Evolutionary conservation across 345 rosid species (phyloP).

Genomic region (Trapa bicornis): DNA sequence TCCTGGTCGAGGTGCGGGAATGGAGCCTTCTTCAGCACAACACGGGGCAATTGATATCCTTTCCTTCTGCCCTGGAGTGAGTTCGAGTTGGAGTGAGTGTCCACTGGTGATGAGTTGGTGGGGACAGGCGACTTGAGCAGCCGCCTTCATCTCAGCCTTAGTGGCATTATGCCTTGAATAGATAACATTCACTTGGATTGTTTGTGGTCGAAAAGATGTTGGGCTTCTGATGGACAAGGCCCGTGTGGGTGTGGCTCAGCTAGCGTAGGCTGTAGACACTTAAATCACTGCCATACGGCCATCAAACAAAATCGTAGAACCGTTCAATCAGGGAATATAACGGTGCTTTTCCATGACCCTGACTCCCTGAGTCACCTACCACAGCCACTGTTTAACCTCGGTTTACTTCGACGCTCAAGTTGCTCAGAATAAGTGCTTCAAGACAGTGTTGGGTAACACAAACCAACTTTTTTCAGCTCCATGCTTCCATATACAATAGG

Average conservation of each 20-base stretch:
- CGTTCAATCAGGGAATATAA: conserved; percentile 84
- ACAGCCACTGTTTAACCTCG: conserved; percentile 98
- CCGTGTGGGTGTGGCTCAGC: conserved; percentile 74
- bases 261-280: conserved; percentile 81
- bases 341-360: conserved; percentile 97
- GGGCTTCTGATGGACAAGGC: conserved; percentile 97
- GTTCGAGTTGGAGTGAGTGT: conserved; percentile 53
- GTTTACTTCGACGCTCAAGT: conserved; percentile 85
- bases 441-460: conserved; percentile 88
- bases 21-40: conserved; percentile 97
- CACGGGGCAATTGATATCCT: conserved; percentile 87
- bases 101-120: conserved; percentile 92
- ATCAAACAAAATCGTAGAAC: conserved; percentile 84
- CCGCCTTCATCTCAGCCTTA: conserved; percentile 96
- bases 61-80: conserved; percentile 98
- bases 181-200: conserved; percentile 84
- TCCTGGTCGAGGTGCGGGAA: conserved; percentile 85
- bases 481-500: conserved; percentile 94
- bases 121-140: conserved; percentile 96
- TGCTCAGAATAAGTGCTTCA: conserved; percentile 80
- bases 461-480: conserved; percentile 88
- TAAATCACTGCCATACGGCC: conserved; percentile 69
- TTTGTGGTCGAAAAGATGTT: conserved; percentile 72
- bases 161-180: conserved; percentile 97
- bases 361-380: conserved; percentile 63